These are phyloP conservation scores for Kluyveromyces aestuarii DNA, from an alignment of 805 yeast species.

Conservation along the genomic window DNA sequence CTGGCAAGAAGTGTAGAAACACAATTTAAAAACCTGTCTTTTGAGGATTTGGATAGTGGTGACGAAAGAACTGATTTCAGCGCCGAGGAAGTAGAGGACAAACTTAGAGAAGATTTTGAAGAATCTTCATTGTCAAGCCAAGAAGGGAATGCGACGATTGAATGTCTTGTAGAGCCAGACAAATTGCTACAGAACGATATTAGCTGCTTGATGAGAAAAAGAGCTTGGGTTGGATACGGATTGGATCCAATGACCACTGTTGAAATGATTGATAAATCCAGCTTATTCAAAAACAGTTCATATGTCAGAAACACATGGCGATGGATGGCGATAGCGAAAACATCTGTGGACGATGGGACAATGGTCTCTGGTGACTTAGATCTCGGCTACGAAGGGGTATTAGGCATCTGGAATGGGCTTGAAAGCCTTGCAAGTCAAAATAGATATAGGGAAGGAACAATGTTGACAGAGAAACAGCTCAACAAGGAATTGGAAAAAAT, in stretches of 20 bases:
- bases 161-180: conserved; percentile 27
- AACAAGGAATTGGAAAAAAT: conserved; percentile 27
- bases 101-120: conserved; percentile 6
- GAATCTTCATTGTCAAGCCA: conserved; percentile 10
- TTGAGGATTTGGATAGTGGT: conserved; percentile 25
- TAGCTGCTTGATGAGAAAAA: conserved; percentile 55
- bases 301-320: conserved; percentile 78
- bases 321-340: conserved; percentile 73
- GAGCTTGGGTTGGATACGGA: conserved; percentile 71
- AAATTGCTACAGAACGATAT: conserved; percentile 62
- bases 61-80: conserved; percentile 5
- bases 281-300: conserved; percentile 39
- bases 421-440: conserved; percentile 42
- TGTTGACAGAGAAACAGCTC: conserved; percentile 25
- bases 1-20: conserved; percentile 14
- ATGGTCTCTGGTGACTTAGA: conserved; percentile 67
- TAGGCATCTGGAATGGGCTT: conserved; percentile 81
- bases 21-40: conserved; percentile 17
- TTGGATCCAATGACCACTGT: conserved; percentile 57
- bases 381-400: conserved; percentile 79
- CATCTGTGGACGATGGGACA: conserved; percentile 51
- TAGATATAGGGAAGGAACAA: conserved; percentile 31
- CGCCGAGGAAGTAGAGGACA: conserved; percentile 3
- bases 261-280: conserved; percentile 44
- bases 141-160: conserved; percentile 10